Conservation (phyloP, 306 rosid genomes). For the Vachellia pachyceras region DNA sequence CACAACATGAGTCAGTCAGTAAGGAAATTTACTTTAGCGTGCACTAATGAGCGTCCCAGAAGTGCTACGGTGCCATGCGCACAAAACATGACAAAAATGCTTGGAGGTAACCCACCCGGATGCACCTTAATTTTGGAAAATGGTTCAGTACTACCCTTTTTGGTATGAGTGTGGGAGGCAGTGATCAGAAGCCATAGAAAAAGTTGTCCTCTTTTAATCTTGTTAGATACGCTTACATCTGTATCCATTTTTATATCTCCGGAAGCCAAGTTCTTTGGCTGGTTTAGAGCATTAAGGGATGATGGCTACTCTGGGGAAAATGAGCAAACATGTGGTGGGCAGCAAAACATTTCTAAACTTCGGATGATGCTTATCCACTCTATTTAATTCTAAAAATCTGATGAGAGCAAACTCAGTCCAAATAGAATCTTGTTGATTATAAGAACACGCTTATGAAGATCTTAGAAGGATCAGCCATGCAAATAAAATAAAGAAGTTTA, state of each 20-base stretch:
- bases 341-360: not conserved
- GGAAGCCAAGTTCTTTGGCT: constrained; percentile 1
- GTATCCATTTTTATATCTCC: constrained; percentile 27
- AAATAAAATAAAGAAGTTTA: not conserved
- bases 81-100: constrained; percentile 39
- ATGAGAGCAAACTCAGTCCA: constrained; percentile 33
- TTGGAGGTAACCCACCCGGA: constrained; percentile 56
- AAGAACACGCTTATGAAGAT: constrained; percentile 53
- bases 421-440: constrained; percentile 62
- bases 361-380: not conserved
- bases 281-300: constrained; percentile 18
- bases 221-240: constrained; percentile 3
- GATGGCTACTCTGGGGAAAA: constrained; percentile 22
- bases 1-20: constrained; percentile 29
- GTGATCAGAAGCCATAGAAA: constrained; percentile 7
- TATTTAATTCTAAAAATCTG: constrained; percentile 17
- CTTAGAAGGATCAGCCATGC: constrained; percentile 26
- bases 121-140: constrained; percentile 39
- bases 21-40: constrained; percentile 20
- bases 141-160: constrained; percentile 1
- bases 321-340: constrained; percentile 10
- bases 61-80: constrained; percentile 86
- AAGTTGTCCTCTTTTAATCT: constrained; percentile 11
- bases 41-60: constrained; percentile 43
- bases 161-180: not conserved